Base-by-base conservation (phyloP, 495 filamentous ascomycete genomes). In the Pseudomonodictys pantanalensis region DNA sequence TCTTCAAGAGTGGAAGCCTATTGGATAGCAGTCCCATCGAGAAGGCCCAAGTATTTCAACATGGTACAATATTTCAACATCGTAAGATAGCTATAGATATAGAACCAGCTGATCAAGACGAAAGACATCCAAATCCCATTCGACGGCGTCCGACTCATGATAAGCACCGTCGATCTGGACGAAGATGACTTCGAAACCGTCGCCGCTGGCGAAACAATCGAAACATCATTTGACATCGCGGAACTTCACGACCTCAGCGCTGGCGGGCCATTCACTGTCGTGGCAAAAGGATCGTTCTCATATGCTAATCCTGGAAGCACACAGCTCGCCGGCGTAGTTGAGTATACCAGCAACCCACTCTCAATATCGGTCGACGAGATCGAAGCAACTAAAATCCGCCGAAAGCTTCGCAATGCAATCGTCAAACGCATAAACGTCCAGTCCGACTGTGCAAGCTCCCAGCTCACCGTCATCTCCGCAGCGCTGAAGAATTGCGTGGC, bases 1-100 rank as follows among this genome's bases (percentile, higher is more conserved):
- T 86, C 41, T 75, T 87, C 56, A 82, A 82, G 66, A 75, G 78
- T 15, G 84, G 84, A 48, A 81, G 81, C 54, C 79, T 87, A 71
- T 70, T 81, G 11, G 82, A 85, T 49, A 64, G 62, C 24, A 70
- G 76, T 10, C 75, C 82, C 0, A 78, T 85, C 15, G 77, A 86
- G 72, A 86, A 86, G 75, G 76, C 84, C 24, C 62, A 69, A 15
- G 74, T 86, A 32, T 83, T 73, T 67, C 73, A 76, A 44, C 72
- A 76, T 49, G 71, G 82, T 82, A 73, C 61, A 72, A 73, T 17
- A 17, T 11, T 15, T 3, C 22, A 6, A 22, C 30, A 8, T 11
- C 17, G 60, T 26, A 9, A 46, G 38, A 25, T 3, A 6, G 12
- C 3, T 7, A 32, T 42, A 9, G 2, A 6, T 2, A 24, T 29